These are phyloP conservation scores for Rhodamnia argentea DNA, from an alignment of 345 rosid species.

Conservation along the genomic window DNA sequence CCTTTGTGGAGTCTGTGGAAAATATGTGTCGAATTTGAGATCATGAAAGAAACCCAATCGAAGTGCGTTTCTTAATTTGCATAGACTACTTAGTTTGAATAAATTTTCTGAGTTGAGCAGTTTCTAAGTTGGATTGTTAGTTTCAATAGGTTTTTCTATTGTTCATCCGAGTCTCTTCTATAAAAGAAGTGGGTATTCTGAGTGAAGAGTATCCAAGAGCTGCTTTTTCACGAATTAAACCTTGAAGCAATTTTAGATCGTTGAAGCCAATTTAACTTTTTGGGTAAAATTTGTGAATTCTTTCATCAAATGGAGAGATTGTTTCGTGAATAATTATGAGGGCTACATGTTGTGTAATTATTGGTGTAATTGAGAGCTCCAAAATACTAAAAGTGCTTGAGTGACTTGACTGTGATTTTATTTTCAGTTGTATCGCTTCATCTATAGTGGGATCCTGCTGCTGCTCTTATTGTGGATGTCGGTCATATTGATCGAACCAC, in stretches of 20 bases:
- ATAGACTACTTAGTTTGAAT: not conserved
- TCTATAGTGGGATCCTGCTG: not conserved
- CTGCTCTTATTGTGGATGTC: rapidly evolving
- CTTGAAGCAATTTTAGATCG: not conserved
- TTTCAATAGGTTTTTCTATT: not conserved
- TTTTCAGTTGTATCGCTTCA: not conserved
- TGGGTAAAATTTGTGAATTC: not conserved
- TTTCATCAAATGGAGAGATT: not conserved
- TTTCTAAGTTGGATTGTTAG: not conserved
- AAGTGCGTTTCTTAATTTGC: not conserved
- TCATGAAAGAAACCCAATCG: not conserved
- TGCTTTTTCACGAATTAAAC: not conserved
- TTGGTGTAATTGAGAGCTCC: not conserved
- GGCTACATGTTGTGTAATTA: not conserved
- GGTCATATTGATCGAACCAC: rapidly evolving
- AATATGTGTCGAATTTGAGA: not conserved
- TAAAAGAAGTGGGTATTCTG: not conserved
- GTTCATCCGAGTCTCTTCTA: not conserved
- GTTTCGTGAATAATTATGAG: not conserved
- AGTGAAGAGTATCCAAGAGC: not conserved
- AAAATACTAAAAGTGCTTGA: not conserved
- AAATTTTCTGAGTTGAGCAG: not conserved
- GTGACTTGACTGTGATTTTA: not conserved
- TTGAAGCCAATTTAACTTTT: not conserved
- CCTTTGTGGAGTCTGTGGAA: not conserved